Evolutionary conservation across 1,139 yeast genomes (phyloP).

Genomic region (Arxiozyma slooffiae): DNA sequence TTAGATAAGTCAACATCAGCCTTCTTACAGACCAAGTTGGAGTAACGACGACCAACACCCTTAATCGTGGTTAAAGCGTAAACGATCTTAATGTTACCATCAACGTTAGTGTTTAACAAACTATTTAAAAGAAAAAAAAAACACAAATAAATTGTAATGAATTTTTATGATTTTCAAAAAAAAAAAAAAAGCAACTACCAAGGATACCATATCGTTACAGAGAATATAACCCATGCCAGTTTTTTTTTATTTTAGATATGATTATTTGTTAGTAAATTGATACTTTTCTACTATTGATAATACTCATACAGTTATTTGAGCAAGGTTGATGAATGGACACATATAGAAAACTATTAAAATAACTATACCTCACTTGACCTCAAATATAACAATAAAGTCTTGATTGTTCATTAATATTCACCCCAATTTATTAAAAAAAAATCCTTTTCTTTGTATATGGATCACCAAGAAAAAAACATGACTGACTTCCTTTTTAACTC

Average conservation of each 20-base stretch:
- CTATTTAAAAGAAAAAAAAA: slow-evolving; percentile 36
- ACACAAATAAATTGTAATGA: too few relatives aligned
- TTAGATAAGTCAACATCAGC: slow-evolving; percentile 97
- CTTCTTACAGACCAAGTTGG: slow-evolving; percentile 99
- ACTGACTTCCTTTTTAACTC: too few relatives aligned
- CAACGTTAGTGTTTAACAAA: slow-evolving; percentile 99
- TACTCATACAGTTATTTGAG: background rate
- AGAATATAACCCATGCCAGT: too few relatives aligned
- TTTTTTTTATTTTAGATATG: too few relatives aligned
- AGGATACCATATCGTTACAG: too few relatives aligned
- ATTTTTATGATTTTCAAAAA: too few relatives aligned
- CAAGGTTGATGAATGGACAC: background rate
- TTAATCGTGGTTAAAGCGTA: slow-evolving; percentile 99
- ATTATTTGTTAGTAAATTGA: background rate
- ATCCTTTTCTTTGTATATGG: background rate
- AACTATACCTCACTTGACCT: background rate
- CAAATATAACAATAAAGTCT: too few relatives aligned
- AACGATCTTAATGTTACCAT: slow-evolving; percentile 99
- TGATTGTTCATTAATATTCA: too few relatives aligned
- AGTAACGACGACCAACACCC: slow-evolving; percentile 99
- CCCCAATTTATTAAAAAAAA: too few relatives aligned
- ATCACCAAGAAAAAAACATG: background rate
- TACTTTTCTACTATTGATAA: background rate
- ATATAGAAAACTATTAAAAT: too few relatives aligned
- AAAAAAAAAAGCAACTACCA: too few relatives aligned